A percentile compares a stretch with the other conserved stretches of the same genome.
Conservation (phyloP, 2,329 filamentous ascomycete species). For the Furcasterigmium furcatum region DNA sequence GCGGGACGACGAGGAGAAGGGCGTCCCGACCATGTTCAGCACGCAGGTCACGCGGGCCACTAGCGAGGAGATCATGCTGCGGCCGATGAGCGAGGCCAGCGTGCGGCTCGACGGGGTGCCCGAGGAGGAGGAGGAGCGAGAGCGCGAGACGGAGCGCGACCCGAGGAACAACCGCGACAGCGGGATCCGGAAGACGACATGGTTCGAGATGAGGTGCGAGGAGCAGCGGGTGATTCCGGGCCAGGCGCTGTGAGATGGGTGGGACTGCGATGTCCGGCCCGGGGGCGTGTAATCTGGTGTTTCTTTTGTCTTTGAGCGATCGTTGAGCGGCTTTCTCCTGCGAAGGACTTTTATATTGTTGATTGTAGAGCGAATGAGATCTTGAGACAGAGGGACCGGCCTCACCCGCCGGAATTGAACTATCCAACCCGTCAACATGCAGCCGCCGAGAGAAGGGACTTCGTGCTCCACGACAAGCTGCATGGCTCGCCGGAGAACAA, state of each 20-base stretch:
- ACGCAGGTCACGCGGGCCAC: slow-evolving; percentile 21
- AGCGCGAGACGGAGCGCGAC: too few species aligned
- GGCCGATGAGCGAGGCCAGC: slow-evolving; percentile 13
- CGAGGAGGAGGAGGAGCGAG: slow-evolving; percentile 2
- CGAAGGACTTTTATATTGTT: too few species aligned
- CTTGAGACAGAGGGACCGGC: too few species aligned
- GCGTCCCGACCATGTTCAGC: slow-evolving; percentile 19
- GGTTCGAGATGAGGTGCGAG: slow-evolving; percentile 31
- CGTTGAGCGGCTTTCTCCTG: too few species aligned
- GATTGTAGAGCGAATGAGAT: too few species aligned
- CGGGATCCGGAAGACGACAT: slow-evolving; percentile 30
- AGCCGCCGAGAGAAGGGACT: too few species aligned
- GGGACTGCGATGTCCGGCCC: neutral
- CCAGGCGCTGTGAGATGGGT: neutral
- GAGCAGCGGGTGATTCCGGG: neutral
- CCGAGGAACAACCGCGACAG: slow-evolving; percentile 16
- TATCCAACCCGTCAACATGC: too few species aligned
- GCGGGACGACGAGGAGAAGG: slow-evolving; percentile 22
- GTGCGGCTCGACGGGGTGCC: neutral
- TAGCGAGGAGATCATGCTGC: slow-evolving; percentile 31
- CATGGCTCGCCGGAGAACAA: too few species aligned
- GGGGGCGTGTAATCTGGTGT: too few species aligned
- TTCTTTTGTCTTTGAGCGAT: too few species aligned
- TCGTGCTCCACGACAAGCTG: too few species aligned
- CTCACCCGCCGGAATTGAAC: too few species aligned